A percentile compares a stretch with the other conserved stretches of the same genome.
Evolutionary conservation across 345 rosid species (phyloP).

Genomic region (Anacardium occidentale): DNA sequence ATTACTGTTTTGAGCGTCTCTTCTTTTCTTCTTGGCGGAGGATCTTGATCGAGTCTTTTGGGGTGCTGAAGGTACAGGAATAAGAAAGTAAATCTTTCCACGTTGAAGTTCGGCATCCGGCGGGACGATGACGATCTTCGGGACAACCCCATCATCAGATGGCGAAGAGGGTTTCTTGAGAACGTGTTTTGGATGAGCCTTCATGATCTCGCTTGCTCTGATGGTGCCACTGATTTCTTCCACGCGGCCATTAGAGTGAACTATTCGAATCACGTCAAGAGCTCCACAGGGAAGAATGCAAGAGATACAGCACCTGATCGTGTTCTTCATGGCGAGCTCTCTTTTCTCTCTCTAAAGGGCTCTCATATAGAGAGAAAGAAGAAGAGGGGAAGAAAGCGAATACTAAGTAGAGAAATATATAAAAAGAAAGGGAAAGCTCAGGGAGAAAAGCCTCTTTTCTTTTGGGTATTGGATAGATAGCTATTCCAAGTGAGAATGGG

Average conservation of each 20-base stretch:
- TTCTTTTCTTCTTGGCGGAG: conserved; percentile 23
- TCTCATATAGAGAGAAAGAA: conserved; percentile 24
- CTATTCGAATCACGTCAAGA: conserved; percentile 88
- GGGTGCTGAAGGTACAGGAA: conserved; percentile 51
- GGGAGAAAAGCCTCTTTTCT: conserved; percentile 22
- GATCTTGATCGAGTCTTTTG: conserved; percentile 34
- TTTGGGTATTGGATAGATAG: background rate
- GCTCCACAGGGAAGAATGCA: conserved; percentile 98
- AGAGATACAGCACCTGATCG: conserved; percentile 92
- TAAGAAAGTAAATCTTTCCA: conserved; percentile 92
- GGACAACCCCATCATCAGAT: conserved; percentile 50
- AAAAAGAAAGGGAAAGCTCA: conserved; percentile 5
- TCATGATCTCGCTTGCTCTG: conserved; percentile 81
- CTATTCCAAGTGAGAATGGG: conserved; percentile 19
- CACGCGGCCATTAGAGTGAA: conserved; percentile 83
- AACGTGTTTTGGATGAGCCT: conserved; percentile 76
- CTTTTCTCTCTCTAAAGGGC: conserved; percentile 15
- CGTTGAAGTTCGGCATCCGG: conserved; percentile 92
- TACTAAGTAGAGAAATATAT: conserved; percentile 7
- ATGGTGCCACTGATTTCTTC: conserved; percentile 88
- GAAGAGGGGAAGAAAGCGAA: conserved; percentile 14
- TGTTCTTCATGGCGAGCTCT: conserved; percentile 56
- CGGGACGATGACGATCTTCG: conserved; percentile 79
- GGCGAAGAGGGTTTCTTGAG: conserved; percentile 73
- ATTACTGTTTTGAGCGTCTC: background rate